phyloP scores from a whole-genome alignment of 192 early-diverging fungal species.

The Chytriomyces confervae region DNA sequence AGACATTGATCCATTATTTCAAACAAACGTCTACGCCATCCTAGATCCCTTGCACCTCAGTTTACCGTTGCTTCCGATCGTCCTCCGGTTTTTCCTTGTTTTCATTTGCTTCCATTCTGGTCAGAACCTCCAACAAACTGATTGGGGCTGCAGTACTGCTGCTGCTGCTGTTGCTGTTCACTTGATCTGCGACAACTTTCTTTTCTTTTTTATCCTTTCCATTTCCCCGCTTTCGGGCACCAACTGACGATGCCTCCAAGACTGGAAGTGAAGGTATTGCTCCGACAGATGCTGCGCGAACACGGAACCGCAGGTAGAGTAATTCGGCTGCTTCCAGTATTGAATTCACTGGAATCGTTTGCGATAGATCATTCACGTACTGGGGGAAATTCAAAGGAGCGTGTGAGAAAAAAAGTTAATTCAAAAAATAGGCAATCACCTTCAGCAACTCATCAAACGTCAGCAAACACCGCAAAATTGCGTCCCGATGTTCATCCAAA shows the following conservation, averaged over 20 bases:
- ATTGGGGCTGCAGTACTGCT: not conserved
- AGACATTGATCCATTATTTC: too few relatives aligned
- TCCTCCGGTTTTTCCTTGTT: not conserved
- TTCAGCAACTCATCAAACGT: slow-evolving; percentile 95
- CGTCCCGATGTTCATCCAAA: slow-evolving; percentile 82
- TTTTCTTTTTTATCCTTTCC: not conserved
- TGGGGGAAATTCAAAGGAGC: slow-evolving; percentile 27
- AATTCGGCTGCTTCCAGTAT: slow-evolving; percentile 80
- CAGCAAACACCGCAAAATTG: slow-evolving; percentile 77
- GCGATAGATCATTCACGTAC: slow-evolving; percentile 85
- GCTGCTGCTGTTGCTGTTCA: not conserved
- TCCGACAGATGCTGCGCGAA: slow-evolving; percentile 46
- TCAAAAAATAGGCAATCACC: slow-evolving; percentile 46
- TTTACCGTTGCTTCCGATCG: not conserved
- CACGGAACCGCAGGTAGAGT: slow-evolving; percentile 68
- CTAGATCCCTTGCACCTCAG: not conserved
- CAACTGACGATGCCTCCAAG: not conserved
- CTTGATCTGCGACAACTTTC: not conserved
- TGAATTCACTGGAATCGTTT: slow-evolving; percentile 74
- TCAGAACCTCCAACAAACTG: not conserved
- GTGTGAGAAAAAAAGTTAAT: not conserved
- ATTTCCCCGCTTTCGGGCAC: not conserved
- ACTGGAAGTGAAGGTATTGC: slow-evolving; percentile 4
- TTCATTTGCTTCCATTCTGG: not conserved
- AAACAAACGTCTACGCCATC: too few relatives aligned